Evolutionary conservation across 2,329 filamentous ascomycete genomes (phyloP).

Genomic region (Proliferodiscus dingleyae): DNA sequence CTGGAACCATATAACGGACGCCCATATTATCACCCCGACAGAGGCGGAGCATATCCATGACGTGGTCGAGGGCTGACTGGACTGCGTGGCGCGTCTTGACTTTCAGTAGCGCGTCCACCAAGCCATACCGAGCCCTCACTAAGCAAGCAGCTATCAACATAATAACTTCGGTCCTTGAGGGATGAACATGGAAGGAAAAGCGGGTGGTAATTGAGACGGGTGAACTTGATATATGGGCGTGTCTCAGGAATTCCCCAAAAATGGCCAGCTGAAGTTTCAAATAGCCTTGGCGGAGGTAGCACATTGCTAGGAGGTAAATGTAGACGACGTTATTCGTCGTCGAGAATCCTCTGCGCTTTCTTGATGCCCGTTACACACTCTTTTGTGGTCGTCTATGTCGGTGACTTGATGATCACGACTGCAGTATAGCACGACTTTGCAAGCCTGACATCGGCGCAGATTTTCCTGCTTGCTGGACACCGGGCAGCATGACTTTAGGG

Average conservation of each 20-base stretch:
- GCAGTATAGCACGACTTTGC: constrained; percentile 43
- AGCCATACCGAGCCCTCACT: constrained; percentile 33
- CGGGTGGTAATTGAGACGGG: no score
- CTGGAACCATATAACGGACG: constrained; percentile 37
- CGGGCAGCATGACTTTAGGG: constrained; percentile 19
- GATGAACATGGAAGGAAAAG: background rate
- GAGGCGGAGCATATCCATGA: constrained; percentile 41
- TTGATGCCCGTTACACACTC: constrained; percentile 36
- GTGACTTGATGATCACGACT: constrained; percentile 38
- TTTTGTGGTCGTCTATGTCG: constrained; percentile 37
- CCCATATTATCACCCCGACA: constrained; percentile 42
- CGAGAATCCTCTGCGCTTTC: constrained; percentile 27
- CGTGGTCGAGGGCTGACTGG: constrained; percentile 35
- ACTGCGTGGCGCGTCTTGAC: constrained; percentile 35
- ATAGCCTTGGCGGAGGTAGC: constrained; percentile 31
- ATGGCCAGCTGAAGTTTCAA: constrained; percentile 35
- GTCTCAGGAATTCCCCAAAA: constrained; percentile 41
- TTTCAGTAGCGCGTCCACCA: constrained; percentile 32
- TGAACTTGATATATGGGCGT: constrained; percentile 35
- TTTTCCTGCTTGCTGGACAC: constrained; percentile 25
- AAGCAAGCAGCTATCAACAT: background rate
- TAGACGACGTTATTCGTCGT: constrained; percentile 36
- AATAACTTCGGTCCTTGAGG: background rate
- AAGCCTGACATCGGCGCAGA: constrained; percentile 38
- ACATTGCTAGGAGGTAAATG: constrained; percentile 29